Evolutionary conservation across 176 grass and related monocot species (phyloP).

Genomic region (Leersia perrieri): DNA sequence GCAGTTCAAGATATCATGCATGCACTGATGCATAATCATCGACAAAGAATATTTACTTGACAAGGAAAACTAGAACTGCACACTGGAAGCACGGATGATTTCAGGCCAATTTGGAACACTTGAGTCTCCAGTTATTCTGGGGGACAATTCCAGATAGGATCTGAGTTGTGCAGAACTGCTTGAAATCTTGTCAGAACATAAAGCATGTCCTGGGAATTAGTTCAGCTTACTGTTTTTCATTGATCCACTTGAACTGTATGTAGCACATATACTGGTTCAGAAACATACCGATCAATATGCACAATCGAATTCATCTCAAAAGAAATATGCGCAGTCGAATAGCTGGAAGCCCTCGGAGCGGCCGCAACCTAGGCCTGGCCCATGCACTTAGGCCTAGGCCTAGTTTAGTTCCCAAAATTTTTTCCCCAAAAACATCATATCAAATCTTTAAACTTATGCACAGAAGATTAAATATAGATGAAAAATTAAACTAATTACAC

Average conservation of each 20-base stretch:
- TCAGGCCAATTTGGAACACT: background rate
- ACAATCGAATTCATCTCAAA: no score
- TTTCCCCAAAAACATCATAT: no score
- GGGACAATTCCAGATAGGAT: background rate
- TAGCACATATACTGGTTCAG: no score
- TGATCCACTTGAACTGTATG: no score
- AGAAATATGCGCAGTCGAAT: no score
- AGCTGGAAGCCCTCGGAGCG: background rate
- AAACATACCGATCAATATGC: no score
- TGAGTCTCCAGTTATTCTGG: background rate
- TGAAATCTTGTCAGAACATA: background rate
- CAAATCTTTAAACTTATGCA: no score
- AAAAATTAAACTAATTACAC: no score
- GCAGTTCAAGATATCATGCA: background rate
- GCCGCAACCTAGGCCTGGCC: background rate
- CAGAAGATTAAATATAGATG: no score
- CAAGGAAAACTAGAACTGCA: background rate
- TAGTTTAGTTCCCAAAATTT: no score
- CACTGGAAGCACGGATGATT: background rate
- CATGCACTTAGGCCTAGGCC: no score
- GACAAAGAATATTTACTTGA: background rate
- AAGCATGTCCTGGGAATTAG: background rate
- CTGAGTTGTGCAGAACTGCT: no score
- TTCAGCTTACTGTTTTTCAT: background rate
- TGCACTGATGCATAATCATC: background rate